Evolutionary conservation across 208 protist species (phyloP).

Genomic region (Leishmania braziliensis): DNA sequence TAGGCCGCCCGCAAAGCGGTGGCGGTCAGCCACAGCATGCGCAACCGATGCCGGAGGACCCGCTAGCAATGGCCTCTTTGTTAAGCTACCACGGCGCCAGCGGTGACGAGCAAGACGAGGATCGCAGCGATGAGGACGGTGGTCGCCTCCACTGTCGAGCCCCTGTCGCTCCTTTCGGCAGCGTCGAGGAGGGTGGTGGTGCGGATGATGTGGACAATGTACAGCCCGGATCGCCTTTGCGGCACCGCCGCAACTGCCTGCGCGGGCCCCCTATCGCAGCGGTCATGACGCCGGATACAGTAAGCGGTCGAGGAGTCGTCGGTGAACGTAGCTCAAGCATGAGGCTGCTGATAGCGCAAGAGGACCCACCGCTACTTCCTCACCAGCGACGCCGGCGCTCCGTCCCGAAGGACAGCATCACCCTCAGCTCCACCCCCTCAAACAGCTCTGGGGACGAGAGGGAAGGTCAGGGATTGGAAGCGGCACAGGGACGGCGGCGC

Average conservation of each 20-base stretch:
- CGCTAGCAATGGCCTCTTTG: not conserved
- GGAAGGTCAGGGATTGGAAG: not conserved
- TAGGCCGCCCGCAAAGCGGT: not conserved
- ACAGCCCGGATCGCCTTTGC: slow-evolving; percentile 4
- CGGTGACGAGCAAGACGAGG: not conserved
- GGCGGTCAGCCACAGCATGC: not conserved
- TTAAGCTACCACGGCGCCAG: not conserved
- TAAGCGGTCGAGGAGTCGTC: not conserved
- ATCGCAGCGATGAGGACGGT: not conserved
- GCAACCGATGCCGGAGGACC: not conserved
- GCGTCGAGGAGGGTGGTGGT: not conserved
- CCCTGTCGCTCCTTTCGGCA: not conserved
- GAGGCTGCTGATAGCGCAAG: not conserved
- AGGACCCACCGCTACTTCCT: not conserved
- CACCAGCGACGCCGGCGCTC: not conserved
- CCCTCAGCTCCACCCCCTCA: slow-evolving; percentile 10
- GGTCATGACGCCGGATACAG: slow-evolving; percentile 8
- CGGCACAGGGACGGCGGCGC: not conserved
- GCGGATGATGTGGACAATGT: not conserved
- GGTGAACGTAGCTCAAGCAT: not conserved
- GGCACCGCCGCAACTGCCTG: not conserved
- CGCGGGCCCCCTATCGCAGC: slow-evolving; percentile 15
- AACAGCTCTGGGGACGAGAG: not conserved
- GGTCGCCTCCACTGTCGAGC: not conserved
- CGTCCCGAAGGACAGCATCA: slow-evolving; percentile 14